Evolutionary conservation across 768 basidiomycete species (phyloP).

Genomic region (Chiua virens): DNA sequence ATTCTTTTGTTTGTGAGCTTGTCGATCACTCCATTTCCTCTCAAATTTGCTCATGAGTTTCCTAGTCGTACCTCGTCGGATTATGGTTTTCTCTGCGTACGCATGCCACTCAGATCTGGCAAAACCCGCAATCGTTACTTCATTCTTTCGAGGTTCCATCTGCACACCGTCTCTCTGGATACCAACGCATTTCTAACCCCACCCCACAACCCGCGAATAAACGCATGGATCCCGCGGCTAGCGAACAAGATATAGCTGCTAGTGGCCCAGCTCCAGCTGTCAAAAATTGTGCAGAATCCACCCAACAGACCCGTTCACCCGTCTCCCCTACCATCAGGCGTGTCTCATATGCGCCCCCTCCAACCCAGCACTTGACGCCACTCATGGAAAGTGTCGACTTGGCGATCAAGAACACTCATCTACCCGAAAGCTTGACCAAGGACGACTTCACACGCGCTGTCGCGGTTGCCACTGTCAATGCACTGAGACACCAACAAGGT

Average conservation of each 20-base stretch:
- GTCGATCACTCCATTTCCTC: not conserved
- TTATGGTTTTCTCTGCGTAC: slow-evolving; percentile 99
- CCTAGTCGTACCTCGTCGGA: slow-evolving; percentile 92
- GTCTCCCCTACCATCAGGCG: slow-evolving; percentile 49
- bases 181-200: slow-evolving; percentile 47
- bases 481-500: slow-evolving; percentile 79
- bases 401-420: slow-evolving; percentile 59
- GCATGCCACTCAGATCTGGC: slow-evolving; percentile 98
- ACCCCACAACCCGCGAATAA: slow-evolving; percentile 36
- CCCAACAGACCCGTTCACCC: slow-evolving; percentile 24
- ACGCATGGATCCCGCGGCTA: slow-evolving; percentile 40
- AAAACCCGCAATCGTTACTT: slow-evolving; percentile 87
- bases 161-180: slow-evolving; percentile 56
- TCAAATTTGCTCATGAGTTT: slow-evolving; percentile 4
- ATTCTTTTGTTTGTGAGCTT: slow-evolving; percentile 82
- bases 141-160: slow-evolving; percentile 61
- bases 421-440: slow-evolving; percentile 67
- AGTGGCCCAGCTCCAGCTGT: slow-evolving; percentile 40
- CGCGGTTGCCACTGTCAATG: slow-evolving; percentile 90
- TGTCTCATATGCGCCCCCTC: slow-evolving; percentile 57
- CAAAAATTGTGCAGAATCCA: slow-evolving; percentile 24
- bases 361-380: slow-evolving; percentile 49
- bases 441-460: slow-evolving; percentile 95
- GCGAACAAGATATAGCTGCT: slow-evolving; percentile 34
- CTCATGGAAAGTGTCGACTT: slow-evolving; percentile 78